Evolutionary conservation across 2,329 filamentous ascomycete genomes (phyloP).

Genomic region (Tolypocladium tundrense): DNA sequence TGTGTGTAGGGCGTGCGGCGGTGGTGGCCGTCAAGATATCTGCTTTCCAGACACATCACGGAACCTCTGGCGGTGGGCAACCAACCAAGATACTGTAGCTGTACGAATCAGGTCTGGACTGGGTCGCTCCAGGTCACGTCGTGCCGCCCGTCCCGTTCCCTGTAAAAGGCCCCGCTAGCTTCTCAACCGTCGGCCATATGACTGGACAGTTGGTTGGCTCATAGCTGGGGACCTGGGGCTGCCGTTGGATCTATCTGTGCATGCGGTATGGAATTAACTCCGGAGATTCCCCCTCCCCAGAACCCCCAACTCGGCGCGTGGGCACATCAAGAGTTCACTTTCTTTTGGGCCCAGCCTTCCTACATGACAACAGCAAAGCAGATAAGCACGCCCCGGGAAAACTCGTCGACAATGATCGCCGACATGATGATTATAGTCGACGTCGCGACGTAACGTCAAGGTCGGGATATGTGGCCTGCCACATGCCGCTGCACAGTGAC

Average conservation of each 20-base stretch:
- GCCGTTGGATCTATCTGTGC: background rate
- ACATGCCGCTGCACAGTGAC: background rate
- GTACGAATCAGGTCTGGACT: background rate
- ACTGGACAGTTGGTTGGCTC: background rate
- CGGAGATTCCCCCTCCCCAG: no score
- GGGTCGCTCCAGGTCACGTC: background rate
- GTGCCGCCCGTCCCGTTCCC: background rate
- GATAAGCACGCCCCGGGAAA: background rate
- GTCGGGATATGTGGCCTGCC: background rate
- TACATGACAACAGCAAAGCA: background rate
- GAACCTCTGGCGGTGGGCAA: background rate
- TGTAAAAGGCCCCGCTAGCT: background rate
- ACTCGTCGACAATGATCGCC: background rate
- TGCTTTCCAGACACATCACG: background rate
- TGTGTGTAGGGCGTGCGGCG: background rate
- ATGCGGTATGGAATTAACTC: no score
- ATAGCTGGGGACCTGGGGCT: background rate
- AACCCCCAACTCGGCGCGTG: no score
- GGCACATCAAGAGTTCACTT: no score
- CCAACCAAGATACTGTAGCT: background rate
- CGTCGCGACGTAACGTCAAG: background rate
- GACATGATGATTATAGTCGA: background rate
- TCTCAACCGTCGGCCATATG: background rate
- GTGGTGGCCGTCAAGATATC: background rate
- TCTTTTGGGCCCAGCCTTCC: no score